A percentile compares a stretch with the other conserved stretches of the same genome.
Evolutionary conservation across 2,329 filamentous ascomycete species (phyloP).

Genomic region (Aspergillus vadensis): DNA sequence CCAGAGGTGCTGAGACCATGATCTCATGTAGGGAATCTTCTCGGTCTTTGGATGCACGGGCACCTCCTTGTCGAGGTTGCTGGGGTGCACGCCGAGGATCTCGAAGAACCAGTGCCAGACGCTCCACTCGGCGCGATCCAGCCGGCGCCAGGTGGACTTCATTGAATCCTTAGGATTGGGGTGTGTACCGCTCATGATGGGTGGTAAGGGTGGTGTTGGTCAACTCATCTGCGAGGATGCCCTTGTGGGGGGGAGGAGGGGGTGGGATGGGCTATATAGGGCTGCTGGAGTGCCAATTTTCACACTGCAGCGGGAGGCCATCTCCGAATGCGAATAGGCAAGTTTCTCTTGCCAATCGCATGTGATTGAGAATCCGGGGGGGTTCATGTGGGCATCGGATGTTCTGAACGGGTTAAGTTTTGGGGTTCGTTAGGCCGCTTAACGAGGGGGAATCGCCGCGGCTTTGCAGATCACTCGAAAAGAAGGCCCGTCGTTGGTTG

Average conservation of each 20-base stretch:
- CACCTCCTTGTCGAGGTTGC: conserved; percentile 31
- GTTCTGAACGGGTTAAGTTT: background rate
- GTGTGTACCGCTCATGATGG: conserved; percentile 16
- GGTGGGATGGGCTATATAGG: conserved; percentile 3
- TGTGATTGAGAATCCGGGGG: background rate
- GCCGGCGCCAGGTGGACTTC: conserved; percentile 44
- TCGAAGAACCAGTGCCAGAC: conserved; percentile 37
- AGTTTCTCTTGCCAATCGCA: background rate
- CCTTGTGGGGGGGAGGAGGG: background rate
- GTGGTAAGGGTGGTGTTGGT: conserved; percentile 12
- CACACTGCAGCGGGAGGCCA: background rate
- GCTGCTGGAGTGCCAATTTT: background rate
- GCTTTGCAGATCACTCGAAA: conserved; percentile 19
- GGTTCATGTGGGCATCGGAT: conserved; percentile 3
- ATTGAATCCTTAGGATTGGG: conserved; percentile 40
- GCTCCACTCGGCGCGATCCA: conserved; percentile 34
- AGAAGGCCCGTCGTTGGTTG: conserved; percentile 1
- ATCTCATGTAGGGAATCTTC: conserved; percentile 43
- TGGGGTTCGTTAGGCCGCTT: background rate
- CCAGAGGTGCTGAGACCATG: conserved; percentile 44
- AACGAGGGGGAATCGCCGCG: conserved; percentile 10
- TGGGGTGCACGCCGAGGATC: conserved; percentile 31
- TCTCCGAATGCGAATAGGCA: no score
- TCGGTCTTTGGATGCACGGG: conserved; percentile 47
- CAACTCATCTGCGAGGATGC: no score